Conservation (phyloP, 2,329 filamentous ascomycete species). For the Neurospora sp. region DNA sequence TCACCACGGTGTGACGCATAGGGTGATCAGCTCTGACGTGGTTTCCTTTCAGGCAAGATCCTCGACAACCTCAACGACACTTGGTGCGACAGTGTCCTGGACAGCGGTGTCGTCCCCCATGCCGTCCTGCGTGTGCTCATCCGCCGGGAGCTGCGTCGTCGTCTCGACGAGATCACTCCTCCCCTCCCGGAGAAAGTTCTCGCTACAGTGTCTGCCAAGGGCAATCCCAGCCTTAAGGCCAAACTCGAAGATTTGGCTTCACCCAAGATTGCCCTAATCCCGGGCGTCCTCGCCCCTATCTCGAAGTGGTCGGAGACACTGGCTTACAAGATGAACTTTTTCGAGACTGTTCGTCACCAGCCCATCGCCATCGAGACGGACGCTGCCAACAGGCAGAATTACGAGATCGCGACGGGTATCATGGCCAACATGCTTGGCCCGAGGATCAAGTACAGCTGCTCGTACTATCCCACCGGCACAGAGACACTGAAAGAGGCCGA, state of each 20-base stretch:
- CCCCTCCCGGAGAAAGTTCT: background rate
- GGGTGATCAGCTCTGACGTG: background rate
- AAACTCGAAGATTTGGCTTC: slow-evolving; percentile 19
- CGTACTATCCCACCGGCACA: slow-evolving; percentile 51
- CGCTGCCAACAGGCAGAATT: slow-evolving; percentile 59
- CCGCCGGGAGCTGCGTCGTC: slow-evolving; percentile 52
- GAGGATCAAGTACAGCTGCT: slow-evolving; percentile 63
- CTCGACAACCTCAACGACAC: slow-evolving; percentile 1
- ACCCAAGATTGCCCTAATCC: slow-evolving; percentile 30
- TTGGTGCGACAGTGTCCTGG: slow-evolving; percentile 43
- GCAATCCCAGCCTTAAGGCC: background rate
- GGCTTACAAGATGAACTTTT: slow-evolving; percentile 52
- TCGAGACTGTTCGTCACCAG: slow-evolving; percentile 44
- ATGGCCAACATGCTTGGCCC: slow-evolving; percentile 51
- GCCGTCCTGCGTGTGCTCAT: slow-evolving; percentile 55
- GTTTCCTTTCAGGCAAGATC: background rate
- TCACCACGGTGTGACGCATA: background rate
- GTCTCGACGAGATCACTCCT: slow-evolving; percentile 39
- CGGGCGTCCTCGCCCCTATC: background rate
- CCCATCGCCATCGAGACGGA: slow-evolving; percentile 61
- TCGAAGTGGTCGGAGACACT: slow-evolving; percentile 31
- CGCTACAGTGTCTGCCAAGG: background rate
- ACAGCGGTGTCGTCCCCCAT: slow-evolving; percentile 55
- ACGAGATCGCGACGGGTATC: slow-evolving; percentile 60
- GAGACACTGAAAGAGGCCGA: slow-evolving; percentile 58